Conservation (phyloP, 2,329 filamentous ascomycete species). For the Alternaria conjuncta region DNA sequence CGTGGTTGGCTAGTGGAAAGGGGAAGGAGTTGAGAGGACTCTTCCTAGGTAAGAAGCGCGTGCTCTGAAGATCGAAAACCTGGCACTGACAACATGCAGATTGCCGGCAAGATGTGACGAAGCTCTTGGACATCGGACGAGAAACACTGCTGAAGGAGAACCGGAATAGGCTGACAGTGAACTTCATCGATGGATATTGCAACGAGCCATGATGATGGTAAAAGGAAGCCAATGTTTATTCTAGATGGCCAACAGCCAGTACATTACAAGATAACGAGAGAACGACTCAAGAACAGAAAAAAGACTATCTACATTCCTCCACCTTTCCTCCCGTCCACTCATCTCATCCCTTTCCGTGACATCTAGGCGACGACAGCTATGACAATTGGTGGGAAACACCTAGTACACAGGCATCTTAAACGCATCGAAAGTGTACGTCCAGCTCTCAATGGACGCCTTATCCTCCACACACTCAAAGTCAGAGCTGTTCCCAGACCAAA, state of each 20-base stretch:
- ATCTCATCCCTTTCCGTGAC: too few relatives aligned
- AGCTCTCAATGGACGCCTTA: constrained; percentile 49
- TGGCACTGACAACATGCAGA: constrained; percentile 12
- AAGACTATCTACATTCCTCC: not conserved
- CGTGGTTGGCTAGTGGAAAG: constrained; percentile 35
- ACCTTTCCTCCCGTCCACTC: not conserved
- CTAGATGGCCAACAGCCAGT: not conserved
- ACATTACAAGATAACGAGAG: not conserved
- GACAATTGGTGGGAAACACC: not conserved
- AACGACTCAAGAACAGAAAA: not conserved
- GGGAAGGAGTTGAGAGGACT: constrained; percentile 37
- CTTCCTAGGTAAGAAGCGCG: constrained; percentile 26
- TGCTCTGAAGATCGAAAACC: rapidly evolving
- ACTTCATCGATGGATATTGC: constrained; percentile 39
- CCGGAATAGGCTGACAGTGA: constrained; percentile 35
- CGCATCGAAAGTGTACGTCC: constrained; percentile 50
- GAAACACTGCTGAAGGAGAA: constrained; percentile 36
- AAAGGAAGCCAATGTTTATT: not conserved
- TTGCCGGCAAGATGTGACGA: constrained; percentile 38
- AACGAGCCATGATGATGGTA: constrained; percentile 31
- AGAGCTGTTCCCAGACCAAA: constrained; percentile 47
- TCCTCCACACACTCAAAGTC: constrained; percentile 50
- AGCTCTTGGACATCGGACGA: constrained; percentile 30
- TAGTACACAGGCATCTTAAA: constrained; percentile 44
- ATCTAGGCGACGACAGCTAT: not conserved